Conservation (phyloP, 345 rosid genomes). For the Triadica sebifera region DNA sequence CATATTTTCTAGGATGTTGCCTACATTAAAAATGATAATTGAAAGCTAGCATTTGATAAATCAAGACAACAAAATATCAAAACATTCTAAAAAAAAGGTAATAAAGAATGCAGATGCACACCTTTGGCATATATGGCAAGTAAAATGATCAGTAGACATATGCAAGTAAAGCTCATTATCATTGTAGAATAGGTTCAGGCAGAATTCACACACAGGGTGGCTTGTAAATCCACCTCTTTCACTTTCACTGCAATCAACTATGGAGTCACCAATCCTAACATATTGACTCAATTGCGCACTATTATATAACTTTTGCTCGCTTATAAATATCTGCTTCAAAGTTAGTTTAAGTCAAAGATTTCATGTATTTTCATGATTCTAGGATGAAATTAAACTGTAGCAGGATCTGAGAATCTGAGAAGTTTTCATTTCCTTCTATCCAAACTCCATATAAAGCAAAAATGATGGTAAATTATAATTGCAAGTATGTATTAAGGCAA, state of each 20-base stretch:
- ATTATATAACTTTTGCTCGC: conserved; percentile 28
- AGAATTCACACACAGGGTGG: conserved; percentile 28
- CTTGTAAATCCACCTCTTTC: conserved; percentile 33
- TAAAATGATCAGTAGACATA: conserved; percentile 32
- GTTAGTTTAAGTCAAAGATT: neutral
- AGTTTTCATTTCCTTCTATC: neutral
- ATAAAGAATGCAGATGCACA: too few species aligned
- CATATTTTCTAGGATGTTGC: conserved; percentile 30
- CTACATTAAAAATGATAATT: conserved; percentile 16
- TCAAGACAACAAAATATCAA: too few species aligned
- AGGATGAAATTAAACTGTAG: neutral
- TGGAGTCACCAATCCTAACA: conserved; percentile 23
- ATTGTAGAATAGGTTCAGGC: conserved; percentile 23
- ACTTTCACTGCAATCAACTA: conserved; percentile 29
- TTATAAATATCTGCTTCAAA: conserved; percentile 22
- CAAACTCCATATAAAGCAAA: neutral
- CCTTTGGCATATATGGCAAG: too few species aligned
- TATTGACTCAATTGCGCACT: conserved; percentile 25
- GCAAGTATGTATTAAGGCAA: too few species aligned
- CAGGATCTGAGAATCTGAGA: neutral
- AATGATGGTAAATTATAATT: neutral
- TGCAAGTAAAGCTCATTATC: conserved; percentile 30
- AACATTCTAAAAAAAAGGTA: too few species aligned
- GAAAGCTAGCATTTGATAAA: too few species aligned
- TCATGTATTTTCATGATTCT: neutral